Evolutionary conservation across 768 basidiomycete genomes (phyloP).

Genomic region (Collybia sp.): DNA sequence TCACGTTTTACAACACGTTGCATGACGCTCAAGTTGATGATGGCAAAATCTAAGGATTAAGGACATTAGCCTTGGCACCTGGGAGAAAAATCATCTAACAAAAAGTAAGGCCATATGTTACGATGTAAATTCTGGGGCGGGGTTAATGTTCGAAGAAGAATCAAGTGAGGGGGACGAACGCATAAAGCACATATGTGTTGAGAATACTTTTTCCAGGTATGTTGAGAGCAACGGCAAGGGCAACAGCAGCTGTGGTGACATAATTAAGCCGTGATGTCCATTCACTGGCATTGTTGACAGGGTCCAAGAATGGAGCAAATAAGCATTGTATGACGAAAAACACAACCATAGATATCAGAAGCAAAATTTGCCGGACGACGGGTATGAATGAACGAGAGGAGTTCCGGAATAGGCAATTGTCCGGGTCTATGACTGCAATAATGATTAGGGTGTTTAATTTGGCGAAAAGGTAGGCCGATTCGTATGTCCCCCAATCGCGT

Average conservation of each 20-base stretch:
- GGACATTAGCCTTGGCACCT: conserved; percentile 4
- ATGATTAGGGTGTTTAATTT: conserved; percentile 67
- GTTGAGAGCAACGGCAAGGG: conserved; percentile 57
- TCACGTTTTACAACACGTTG: conserved; percentile 60
- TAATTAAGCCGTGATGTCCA: conserved; percentile 72
- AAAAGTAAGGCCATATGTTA: conserved; percentile 65
- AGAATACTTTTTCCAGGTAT: conserved; percentile 50
- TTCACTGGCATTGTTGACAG: conserved; percentile 72
- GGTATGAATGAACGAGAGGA: conserved; percentile 44
- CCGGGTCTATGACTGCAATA: conserved; percentile 59
- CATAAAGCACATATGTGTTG: conserved; percentile 61
- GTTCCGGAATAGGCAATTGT: conserved; percentile 71
- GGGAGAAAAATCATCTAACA: conserved; percentile 31
- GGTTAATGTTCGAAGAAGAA: conserved; percentile 4
- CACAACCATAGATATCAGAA: conserved; percentile 49
- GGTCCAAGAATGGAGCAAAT: conserved; percentile 61
- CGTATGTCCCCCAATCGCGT: conserved; percentile 62
- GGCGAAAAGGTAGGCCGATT: conserved; percentile 60
- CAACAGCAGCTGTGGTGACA: conserved; percentile 56
- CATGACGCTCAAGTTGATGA: conserved; percentile 47
- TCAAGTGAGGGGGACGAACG: conserved; percentile 35
- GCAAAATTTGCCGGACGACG: conserved; percentile 55
- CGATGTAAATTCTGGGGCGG: conserved; percentile 32
- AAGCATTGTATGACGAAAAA: conserved; percentile 63
- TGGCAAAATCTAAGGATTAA: conserved; percentile 48